Percentiles rank a stretch among this genome's conserved stretches.
Evolutionary conservation across 2,329 filamentous ascomycete genomes (phyloP).

Genomic region (Chaetomium sp.): DNA sequence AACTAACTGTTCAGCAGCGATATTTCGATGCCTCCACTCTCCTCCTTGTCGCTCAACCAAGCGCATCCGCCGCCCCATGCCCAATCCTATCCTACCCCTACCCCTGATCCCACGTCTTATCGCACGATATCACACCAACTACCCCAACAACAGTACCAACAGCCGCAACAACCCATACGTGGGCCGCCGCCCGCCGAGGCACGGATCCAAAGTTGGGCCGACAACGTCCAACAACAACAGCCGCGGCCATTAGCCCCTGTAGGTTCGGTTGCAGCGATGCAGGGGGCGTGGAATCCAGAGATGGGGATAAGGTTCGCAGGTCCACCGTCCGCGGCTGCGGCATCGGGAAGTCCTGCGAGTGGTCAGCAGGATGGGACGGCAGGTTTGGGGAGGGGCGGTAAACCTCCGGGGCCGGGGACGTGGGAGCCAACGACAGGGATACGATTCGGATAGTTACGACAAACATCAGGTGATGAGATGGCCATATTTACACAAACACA

Average conservation of each 20-base stretch:
- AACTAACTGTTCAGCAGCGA: slow-evolving; percentile 33
- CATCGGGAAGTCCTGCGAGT: neutral
- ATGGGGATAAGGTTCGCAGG: slow-evolving; percentile 73
- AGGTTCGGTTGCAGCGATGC: slow-evolving; percentile 30
- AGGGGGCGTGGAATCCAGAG: slow-evolving; percentile 68
- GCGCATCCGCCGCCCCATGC: slow-evolving; percentile 6
- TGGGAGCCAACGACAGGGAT: neutral
- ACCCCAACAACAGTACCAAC: slow-evolving; percentile 28
- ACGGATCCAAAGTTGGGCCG: slow-evolving; percentile 53
- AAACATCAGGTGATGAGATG: neutral
- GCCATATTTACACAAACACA: neutral
- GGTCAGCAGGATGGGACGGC: neutral
- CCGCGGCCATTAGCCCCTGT: slow-evolving; percentile 42
- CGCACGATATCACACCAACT: slow-evolving; percentile 23
- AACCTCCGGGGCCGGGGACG: neutral
- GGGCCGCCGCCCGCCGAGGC: slow-evolving; percentile 36
- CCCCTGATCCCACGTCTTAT: slow-evolving; percentile 18
- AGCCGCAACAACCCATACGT: slow-evolving; percentile 22
- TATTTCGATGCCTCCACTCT: slow-evolving; percentile 45
- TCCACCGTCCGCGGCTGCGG: slow-evolving; percentile 22
- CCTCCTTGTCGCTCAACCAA: slow-evolving; percentile 34
- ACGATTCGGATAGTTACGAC: neutral
- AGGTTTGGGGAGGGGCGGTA: neutral
- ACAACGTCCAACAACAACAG: slow-evolving; percentile 49
- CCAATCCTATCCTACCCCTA: slow-evolving; percentile 17